Base-by-base conservation (phyloP, 2,329 filamentous ascomycete species). In the Colletotrichum filicis region DNA sequence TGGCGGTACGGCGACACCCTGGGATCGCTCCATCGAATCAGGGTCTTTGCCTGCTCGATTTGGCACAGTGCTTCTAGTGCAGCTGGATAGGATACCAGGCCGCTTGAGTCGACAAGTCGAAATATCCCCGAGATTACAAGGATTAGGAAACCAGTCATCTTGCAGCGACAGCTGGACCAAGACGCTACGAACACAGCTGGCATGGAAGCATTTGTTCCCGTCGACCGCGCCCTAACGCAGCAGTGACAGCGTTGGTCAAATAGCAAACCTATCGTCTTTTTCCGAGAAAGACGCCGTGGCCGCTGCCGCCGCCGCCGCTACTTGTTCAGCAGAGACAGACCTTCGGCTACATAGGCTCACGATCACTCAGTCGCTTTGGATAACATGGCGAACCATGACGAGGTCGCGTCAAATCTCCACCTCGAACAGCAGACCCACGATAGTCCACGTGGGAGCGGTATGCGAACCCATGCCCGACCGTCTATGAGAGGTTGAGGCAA, bases 91-190 rank as follows among this genome's bases (percentile, higher is more conserved):
- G 66, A 32, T 37, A 60, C 24, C 60, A 55, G 55, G 53, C 65
- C 58, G 60, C 59, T 73, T 30, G 66, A 73, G 46, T 73, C 70
- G 66, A 70, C 70, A 73, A 73, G 26, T 73, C 70, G 70, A 73
- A 70, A 70, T 73, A 70, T 73, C 60, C 61, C 70, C 70, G 70
- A 73, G 60, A 73, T 65, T 70, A 19, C 70, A 73, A 70, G 70
- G 70, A 19, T 70, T 22, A 16, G 35, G 37, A 42, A 42, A 42
- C 37, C 37, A 19, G 37, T 37, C 42, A 49, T 49, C 19, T 49
- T 11, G 42, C 19, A 49, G 60, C 53, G 28, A 30, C 19, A 61
- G 22, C 22, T 53, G 28, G 22, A 52, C 49, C 19, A 49, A 52
- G 16, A 26, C 37, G 16, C 60, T 64, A 68, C 59, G 32, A 42